These are phyloP conservation scores for Apiosordaria backusii DNA, from an alignment of 495 filamentous ascomycete species.

Conservation along the genomic window DNA sequence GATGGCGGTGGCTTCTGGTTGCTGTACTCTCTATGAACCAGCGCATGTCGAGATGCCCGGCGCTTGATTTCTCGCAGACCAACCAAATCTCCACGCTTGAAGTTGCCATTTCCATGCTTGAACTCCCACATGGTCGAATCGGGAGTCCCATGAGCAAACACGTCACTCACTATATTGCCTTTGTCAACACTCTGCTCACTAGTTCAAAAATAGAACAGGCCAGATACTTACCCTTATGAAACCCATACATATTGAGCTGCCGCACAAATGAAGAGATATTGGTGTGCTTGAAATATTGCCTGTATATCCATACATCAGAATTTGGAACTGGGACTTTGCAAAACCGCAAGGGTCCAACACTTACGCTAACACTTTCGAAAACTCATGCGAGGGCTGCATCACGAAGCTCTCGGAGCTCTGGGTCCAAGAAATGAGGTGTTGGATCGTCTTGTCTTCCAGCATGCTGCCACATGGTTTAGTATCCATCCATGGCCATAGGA, in stretches of 20 bases:
- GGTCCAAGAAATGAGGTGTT: slow-evolving; percentile 95
- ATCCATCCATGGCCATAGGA: slow-evolving; percentile 8
- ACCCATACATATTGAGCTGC: slow-evolving; percentile 99
- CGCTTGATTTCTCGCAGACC: slow-evolving; percentile 95
- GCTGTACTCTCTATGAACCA: slow-evolving; percentile 94
- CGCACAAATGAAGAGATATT: slow-evolving; percentile 98
- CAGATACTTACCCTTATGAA: slow-evolving; percentile 83
- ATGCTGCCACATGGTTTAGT: slow-evolving; percentile 64
- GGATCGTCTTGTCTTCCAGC: slow-evolving; percentile 89
- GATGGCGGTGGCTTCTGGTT: slow-evolving; percentile 71
- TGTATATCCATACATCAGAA: slow-evolving; percentile 33
- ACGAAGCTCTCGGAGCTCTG: slow-evolving; percentile 93
- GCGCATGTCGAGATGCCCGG: slow-evolving; percentile 88
- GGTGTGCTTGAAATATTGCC: slow-evolving; percentile 98
- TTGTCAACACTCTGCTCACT: background rate
- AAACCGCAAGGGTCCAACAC: slow-evolving; percentile 40
- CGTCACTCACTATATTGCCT: slow-evolving; percentile 86
- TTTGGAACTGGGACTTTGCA: background rate
- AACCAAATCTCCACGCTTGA: slow-evolving; percentile 89
- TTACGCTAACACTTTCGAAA: slow-evolving; percentile 97
- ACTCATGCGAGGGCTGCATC: slow-evolving; percentile 94
- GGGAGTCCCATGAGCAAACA: slow-evolving; percentile 94
- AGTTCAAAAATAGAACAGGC: background rate
- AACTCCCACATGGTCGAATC: slow-evolving; percentile 98
- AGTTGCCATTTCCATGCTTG: slow-evolving; percentile 96